Evolutionary conservation across 2,329 filamentous ascomycete genomes (phyloP).

Genomic region (Talaromyces rugulosus): DNA sequence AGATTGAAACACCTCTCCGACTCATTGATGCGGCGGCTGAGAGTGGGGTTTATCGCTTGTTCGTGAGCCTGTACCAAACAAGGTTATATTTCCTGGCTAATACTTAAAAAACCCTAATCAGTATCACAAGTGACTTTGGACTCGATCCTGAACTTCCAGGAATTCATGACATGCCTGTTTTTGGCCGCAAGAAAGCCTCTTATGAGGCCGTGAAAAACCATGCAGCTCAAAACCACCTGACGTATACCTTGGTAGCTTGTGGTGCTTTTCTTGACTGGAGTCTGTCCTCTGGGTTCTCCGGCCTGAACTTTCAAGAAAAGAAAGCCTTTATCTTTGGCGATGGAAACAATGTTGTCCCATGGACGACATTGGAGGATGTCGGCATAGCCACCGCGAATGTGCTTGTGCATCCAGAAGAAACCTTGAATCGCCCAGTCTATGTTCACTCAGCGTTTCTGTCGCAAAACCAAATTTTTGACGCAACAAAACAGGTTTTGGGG

Average conservation of each 20-base stretch:
- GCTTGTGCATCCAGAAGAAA: conserved; percentile 13
- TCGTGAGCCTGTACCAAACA: not conserved
- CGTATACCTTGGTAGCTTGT: conserved; percentile 12
- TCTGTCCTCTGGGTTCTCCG: conserved; percentile 12
- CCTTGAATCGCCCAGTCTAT: conserved; percentile 14
- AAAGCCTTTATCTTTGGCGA: conserved; percentile 7
- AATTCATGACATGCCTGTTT: conserved; percentile 16
- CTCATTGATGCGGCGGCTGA: conserved; percentile 14
- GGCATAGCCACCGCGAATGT: conserved; percentile 14
- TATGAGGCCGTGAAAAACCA: conserved; percentile 16
- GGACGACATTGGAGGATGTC: conserved; percentile 16
- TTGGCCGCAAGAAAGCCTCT: conserved; percentile 15
- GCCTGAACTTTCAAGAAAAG: conserved; percentile 5
- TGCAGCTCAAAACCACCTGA: conserved; percentile 13
- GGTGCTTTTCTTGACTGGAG: conserved; percentile 17
- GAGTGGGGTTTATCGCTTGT: conserved; percentile 15
- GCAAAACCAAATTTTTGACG: conserved; percentile 10
- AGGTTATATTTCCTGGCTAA: not conserved
- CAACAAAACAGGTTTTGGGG: conserved; percentile 9
- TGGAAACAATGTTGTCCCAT: conserved; percentile 14
- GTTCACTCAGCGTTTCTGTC: conserved; percentile 14
- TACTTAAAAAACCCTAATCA: not conserved
- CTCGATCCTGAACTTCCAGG: conserved; percentile 18
- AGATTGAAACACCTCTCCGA: conserved; percentile 12
- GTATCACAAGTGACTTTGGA: conserved; percentile 18